Percentiles rank a stretch among this genome's conserved stretches.
Evolutionary conservation across 768 basidiomycete species (phyloP).

Genomic region (Butyriboletus loyo): DNA sequence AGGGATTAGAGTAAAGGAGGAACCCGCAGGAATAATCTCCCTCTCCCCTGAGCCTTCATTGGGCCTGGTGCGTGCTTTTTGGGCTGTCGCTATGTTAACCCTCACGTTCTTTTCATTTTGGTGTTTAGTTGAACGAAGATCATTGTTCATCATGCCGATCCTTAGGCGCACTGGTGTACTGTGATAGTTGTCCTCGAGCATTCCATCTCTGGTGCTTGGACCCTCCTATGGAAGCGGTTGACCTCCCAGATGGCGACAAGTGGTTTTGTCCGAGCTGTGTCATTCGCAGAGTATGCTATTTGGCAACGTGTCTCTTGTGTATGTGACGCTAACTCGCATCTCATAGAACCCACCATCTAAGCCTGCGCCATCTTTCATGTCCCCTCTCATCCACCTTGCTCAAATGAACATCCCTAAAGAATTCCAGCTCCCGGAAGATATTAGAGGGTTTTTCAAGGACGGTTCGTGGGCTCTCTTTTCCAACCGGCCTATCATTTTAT

Average conservation of each 20-base stretch:
- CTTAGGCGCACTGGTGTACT: conserved; percentile 85
- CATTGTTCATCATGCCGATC: conserved; percentile 85
- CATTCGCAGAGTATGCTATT: conserved; percentile 56
- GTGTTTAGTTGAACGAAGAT: conserved; percentile 62
- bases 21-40: conserved; percentile 35
- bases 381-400: conserved; percentile 68
- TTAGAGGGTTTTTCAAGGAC: conserved; percentile 81
- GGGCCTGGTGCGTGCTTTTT: conserved; percentile 35
- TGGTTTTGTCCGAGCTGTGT: conserved; percentile 80
- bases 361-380: conserved; percentile 67
- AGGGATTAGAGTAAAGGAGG: conserved; percentile 43
- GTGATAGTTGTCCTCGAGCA: conserved; percentile 93
- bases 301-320: not conserved
- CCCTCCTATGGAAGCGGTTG: conserved; percentile 86
- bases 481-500: conserved; percentile 14
- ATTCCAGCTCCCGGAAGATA: conserved; percentile 83
- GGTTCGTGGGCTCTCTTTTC: conserved; percentile 47
- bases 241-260: conserved; percentile 75
- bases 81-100: conserved; percentile 1
- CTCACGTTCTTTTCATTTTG: conserved; percentile 15
- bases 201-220: conserved; percentile 98
- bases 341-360: conserved; percentile 58
- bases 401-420: conserved; percentile 71
- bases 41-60: conserved; percentile 36
- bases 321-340: conserved; percentile 11